Evolutionary conservation across 192 early-diverging fungal genomes (phyloP).

Genomic region (Entomortierella lignicola): DNA sequence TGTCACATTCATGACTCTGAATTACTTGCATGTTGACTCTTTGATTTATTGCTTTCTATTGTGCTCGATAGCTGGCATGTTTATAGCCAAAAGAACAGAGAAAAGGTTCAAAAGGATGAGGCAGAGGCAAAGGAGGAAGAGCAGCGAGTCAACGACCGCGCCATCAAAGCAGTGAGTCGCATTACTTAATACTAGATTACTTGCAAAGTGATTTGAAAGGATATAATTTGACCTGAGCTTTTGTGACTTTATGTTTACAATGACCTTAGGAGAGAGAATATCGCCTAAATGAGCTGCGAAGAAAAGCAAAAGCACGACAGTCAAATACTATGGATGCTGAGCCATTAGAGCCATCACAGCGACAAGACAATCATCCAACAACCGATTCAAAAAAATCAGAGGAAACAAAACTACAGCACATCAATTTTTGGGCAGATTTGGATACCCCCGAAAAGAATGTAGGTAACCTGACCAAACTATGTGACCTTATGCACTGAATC

Average conservation of each 20-base stretch:
- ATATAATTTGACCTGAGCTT: too few relatives aligned
- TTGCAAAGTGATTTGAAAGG: too few relatives aligned
- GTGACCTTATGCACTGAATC: too few relatives aligned
- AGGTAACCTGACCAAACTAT: neutral
- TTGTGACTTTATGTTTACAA: neutral
- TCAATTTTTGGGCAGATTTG: constrained; percentile 71
- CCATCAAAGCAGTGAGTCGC: constrained; percentile 64
- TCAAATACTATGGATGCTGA: constrained; percentile 2
- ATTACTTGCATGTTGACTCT: neutral
- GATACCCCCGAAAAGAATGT: constrained; percentile 56
- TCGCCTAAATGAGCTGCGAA: constrained; percentile 63
- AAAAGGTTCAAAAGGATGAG: constrained; percentile 75
- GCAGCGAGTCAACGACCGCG: constrained; percentile 59
- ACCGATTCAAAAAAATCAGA: neutral
- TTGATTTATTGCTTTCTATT: neutral
- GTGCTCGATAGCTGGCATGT: constrained; percentile 74
- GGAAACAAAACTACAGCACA: constrained; percentile 43
- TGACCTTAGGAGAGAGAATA: constrained; percentile 67
- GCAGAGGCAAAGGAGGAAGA: constrained; percentile 71
- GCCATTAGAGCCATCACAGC: neutral
- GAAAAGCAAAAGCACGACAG: constrained; percentile 52
- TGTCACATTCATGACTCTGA: too few relatives aligned
- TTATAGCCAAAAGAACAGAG: constrained; percentile 77
- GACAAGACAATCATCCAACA: neutral
- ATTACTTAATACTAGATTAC: neutral